Evolutionary conservation across 768 basidiomycete species (phyloP).

Genomic region (Tricholoma saponaceum): DNA sequence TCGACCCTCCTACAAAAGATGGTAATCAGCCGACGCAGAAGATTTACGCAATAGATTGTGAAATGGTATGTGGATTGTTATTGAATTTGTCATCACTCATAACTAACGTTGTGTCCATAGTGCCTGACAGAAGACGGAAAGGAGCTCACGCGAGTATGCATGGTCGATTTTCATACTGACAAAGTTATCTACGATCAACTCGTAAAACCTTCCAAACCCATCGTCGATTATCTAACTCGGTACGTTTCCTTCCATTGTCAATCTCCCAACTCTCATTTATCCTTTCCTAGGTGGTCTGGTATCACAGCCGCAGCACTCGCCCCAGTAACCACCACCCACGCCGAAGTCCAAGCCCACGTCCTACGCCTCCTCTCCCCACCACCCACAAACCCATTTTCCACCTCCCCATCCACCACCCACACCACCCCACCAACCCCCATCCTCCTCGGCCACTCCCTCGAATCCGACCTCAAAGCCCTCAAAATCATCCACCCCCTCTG

Average conservation of each 20-base stretch:
- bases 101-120: conserved; percentile 32
- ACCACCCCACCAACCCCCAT: conserved; percentile 56
- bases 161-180: conserved; percentile 74
- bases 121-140: conserved; percentile 89
- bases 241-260: conserved; percentile 24
- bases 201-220: conserved; percentile 82
- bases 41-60: conserved; percentile 90
- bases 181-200: conserved; percentile 83
- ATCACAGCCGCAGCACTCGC: conserved; percentile 75
- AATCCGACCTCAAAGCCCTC: conserved; percentile 88
- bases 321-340: conserved; percentile 70
- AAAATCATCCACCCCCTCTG: conserved; percentile 82
- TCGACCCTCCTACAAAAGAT: conserved; percentile 20
- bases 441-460: conserved; percentile 92
- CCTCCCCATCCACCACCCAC: conserved; percentile 17
- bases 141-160: conserved; percentile 79
- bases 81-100: neutral
- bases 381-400: conserved; percentile 41
- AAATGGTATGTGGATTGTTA: conserved; percentile 72
- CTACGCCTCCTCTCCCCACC: conserved; percentile 56
- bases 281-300: conserved; percentile 74
- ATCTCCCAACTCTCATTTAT: neutral
- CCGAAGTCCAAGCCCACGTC: conserved; percentile 72
- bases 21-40: conserved; percentile 32
- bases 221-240: conserved; percentile 92